These are phyloP conservation scores for Rhizopogon vesiculosus DNA, from an alignment of 768 basidiomycete species.

Conservation along the genomic window DNA sequence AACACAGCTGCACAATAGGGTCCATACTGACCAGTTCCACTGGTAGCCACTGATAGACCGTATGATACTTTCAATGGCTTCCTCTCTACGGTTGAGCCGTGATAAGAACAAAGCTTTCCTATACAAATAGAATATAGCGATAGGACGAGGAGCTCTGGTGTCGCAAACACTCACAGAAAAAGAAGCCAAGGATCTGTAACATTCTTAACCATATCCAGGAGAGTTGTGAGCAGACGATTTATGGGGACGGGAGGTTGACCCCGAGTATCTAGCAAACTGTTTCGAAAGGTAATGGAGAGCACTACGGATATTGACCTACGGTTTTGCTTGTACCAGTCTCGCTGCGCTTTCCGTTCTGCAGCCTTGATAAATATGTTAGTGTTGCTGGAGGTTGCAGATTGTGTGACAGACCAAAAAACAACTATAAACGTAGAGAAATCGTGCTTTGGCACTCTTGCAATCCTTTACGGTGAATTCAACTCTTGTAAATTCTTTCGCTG, in stretches of 20 bases:
- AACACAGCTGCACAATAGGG: slow-evolving; percentile 72
- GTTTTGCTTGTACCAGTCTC: slow-evolving; percentile 82
- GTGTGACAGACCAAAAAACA: slow-evolving; percentile 71
- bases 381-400: slow-evolving; percentile 1
- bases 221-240: slow-evolving; percentile 50
- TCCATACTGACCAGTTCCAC: slow-evolving; percentile 97
- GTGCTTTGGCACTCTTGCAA: slow-evolving; percentile 67
- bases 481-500: slow-evolving; percentile 73
- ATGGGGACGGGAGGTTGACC: slow-evolving; percentile 65
- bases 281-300: not conserved
- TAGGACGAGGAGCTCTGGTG: not conserved
- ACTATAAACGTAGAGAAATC: slow-evolving; percentile 76
- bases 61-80: slow-evolving; percentile 79
- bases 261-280: slow-evolving; percentile 47
- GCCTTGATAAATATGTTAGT: slow-evolving; percentile 42
- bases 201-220: slow-evolving; percentile 57
- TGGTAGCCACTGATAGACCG: slow-evolving; percentile 73
- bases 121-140: slow-evolving; percentile 4
- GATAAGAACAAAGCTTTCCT: slow-evolving; percentile 85
- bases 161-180: slow-evolving; percentile 58
- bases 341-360: slow-evolving; percentile 75
- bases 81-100: slow-evolving; percentile 72
- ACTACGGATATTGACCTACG: slow-evolving; percentile 38
- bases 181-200: slow-evolving; percentile 75
- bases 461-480: slow-evolving; percentile 59